Evolutionary conservation across 164 flowering plant genomes (phyloP).

Genomic region (Magnolia sinica): DNA sequence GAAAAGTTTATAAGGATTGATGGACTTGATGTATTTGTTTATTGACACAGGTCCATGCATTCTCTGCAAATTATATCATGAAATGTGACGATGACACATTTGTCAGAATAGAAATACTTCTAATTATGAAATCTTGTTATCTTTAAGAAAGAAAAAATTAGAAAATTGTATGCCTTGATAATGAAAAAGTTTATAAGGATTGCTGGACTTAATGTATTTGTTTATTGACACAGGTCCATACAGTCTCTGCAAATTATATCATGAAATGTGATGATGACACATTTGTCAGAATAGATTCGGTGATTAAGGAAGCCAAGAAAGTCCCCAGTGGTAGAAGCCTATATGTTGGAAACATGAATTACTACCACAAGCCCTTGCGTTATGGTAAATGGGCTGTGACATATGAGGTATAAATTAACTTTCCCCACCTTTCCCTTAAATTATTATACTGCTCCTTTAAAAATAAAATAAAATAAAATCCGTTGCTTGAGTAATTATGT

Average conservation of each 20-base stretch:
- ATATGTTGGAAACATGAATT: constrained; percentile 47
- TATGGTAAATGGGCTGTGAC: constrained; percentile 60
- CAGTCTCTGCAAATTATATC: constrained; percentile 38
- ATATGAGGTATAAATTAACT: constrained; percentile 49
- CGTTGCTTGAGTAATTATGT: too few relatives aligned
- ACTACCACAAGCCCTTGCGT: constrained; percentile 49
- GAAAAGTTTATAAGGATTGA: not conserved
- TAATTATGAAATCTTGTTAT: too few relatives aligned
- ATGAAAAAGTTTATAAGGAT: not conserved
- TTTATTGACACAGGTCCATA: constrained; percentile 44
- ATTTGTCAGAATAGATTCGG: constrained; percentile 47
- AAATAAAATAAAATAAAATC: too few relatives aligned
- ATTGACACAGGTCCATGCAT: constrained; percentile 46
- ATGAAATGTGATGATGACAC: constrained; percentile 64
- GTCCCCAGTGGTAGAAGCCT: constrained; percentile 31
- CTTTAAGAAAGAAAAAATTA: too few relatives aligned
- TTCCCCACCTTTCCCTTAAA: not conserved
- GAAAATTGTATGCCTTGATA: not conserved
- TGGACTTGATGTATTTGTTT: not conserved
- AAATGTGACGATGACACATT: constrained; percentile 58
- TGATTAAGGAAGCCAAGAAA: constrained; percentile 34
- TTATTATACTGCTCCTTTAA: not conserved
- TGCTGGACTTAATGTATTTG: not conserved
- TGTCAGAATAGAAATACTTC: constrained; percentile 34
- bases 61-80: constrained; percentile 47